Evolutionary conservation across 2,329 filamentous ascomycete species (phyloP), one percentile per base, ranked within the genome.

Genomic region (Plectosphaerella sp.): DNA sequence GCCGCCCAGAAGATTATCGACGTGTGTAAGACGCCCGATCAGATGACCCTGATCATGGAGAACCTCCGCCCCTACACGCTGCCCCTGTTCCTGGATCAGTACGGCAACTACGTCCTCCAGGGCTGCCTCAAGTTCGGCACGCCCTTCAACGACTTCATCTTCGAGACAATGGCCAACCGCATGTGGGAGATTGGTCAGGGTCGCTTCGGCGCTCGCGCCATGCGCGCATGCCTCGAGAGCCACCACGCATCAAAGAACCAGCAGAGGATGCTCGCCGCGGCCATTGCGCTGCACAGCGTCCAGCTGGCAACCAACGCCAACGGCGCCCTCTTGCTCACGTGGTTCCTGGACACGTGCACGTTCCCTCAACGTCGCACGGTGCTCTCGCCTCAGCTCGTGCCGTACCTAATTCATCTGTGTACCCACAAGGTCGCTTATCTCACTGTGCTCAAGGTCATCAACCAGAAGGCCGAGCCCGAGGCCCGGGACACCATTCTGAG

Each of bases 1-100:
- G 94, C 94, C 51, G 94, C 94, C 1, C 94, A 99, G 72, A 99
- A 97, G 79, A 97, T 99, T 64, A 97, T 99, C 60, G 93, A 97
- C 63, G 91, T 96, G 7, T 93, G 91, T 68, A 91, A 94, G 72
- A 91, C 88, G 1, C 84, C 88, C 6, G 75, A 77, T 41, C 92
- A 97, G 72, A 93, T 94, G 86, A 74, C 77, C 46, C 75, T 91
- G 72, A 93, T 99, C 64, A 88, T 94, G 25, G 85, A 96, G 57
- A 82, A 90, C 59, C 77, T 97, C 28, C 87, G 87, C 4, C 86
- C 91, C 1, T 97, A 95, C 71, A 91, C 89, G 1, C 83, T 97
- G 46, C 90, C 91, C 3, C 79, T 97, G 18, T 97, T 99, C 79
- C 79, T 97, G 37, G 94, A 99, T 64, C 94, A 99, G 66, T 99